phyloP scores from a whole-genome alignment of 176 grass and related monocot species.

The Oryza officinalis region DNA sequence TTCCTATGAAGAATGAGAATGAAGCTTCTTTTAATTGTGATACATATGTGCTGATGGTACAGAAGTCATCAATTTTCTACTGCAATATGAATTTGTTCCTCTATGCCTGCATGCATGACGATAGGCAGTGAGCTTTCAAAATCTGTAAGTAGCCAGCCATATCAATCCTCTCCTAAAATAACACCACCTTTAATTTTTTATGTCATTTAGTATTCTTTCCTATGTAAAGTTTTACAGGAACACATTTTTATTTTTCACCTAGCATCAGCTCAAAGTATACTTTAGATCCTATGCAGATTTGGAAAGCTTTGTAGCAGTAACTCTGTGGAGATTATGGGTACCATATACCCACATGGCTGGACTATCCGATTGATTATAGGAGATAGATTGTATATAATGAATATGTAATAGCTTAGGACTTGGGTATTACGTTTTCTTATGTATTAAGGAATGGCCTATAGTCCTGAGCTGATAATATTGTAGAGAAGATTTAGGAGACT shows the following conservation, averaged over 20 bases:
- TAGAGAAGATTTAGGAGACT: too few relatives aligned
- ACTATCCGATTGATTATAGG: too few relatives aligned
- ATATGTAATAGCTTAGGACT: too few relatives aligned
- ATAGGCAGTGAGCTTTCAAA: slow-evolving; percentile 78
- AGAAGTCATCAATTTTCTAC: slow-evolving; percentile 60
- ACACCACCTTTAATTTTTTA: neutral
- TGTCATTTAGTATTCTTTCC: neutral
- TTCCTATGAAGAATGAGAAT: neutral
- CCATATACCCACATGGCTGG: too few relatives aligned
- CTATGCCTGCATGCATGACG: slow-evolving; percentile 71
- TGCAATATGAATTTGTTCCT: slow-evolving; percentile 69
- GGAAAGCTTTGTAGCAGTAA: neutral
- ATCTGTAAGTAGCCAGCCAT: slow-evolving; percentile 52
- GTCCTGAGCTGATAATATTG: too few relatives aligned
- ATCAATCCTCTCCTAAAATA: neutral
- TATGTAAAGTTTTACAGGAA: slow-evolving; percentile 1
- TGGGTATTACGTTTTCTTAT: too few relatives aligned
- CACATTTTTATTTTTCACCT: slow-evolving; percentile 8
- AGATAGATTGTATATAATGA: too few relatives aligned
- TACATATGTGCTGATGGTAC: slow-evolving; percentile 55
- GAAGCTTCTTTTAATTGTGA: slow-evolving; percentile 14
- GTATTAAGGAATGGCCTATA: too few relatives aligned
- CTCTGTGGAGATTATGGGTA: too few relatives aligned
- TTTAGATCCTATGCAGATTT: neutral
- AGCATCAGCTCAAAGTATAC: neutral